Evolutionary conservation across 1,139 yeast species (phyloP).

Genomic region (Yamadazyma membranifaciens): DNA sequence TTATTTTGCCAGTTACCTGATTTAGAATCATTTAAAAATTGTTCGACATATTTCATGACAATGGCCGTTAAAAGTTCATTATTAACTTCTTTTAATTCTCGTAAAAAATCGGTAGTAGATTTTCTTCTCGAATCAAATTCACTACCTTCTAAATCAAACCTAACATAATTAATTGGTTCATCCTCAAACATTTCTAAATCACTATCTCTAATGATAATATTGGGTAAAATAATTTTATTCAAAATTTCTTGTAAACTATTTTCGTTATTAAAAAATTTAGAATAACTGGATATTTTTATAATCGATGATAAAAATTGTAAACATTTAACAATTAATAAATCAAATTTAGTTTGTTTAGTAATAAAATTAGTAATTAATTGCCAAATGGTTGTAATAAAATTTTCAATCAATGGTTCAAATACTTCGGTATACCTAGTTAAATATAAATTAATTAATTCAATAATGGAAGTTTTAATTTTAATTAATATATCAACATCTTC

Average conservation of each 20-base stretch:
- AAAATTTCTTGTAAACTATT: slow-evolving; percentile 72
- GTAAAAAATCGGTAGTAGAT: slow-evolving; percentile 84
- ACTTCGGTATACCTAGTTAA: slow-evolving; percentile 91
- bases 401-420: slow-evolving; percentile 71
- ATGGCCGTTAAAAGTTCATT: slow-evolving; percentile 72
- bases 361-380: slow-evolving; percentile 59
- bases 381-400: slow-evolving; percentile 85
- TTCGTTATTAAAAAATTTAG: slow-evolving; percentile 62
- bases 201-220: slow-evolving; percentile 75
- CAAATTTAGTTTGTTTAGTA: slow-evolving; percentile 75
- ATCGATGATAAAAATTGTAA: slow-evolving; percentile 82
- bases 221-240: slow-evolving; percentile 84
- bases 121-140: slow-evolving; percentile 91
- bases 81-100: slow-evolving; percentile 80
- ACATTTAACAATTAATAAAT: slow-evolving; percentile 78
- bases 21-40: slow-evolving; percentile 57
- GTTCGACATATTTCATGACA: slow-evolving; percentile 73
- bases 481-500: slow-evolving; percentile 73
- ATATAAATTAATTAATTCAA: slow-evolving; percentile 82
- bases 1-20: slow-evolving; percentile 68
- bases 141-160: slow-evolving; percentile 93
- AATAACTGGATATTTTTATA: slow-evolving; percentile 63
- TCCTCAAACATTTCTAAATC: slow-evolving; percentile 96
- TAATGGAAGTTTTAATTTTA: slow-evolving; percentile 75
- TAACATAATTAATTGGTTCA: slow-evolving; percentile 89